Evolutionary conservation across 345 rosid genomes (phyloP).

Genomic region (Orychophragmus violaceus): DNA sequence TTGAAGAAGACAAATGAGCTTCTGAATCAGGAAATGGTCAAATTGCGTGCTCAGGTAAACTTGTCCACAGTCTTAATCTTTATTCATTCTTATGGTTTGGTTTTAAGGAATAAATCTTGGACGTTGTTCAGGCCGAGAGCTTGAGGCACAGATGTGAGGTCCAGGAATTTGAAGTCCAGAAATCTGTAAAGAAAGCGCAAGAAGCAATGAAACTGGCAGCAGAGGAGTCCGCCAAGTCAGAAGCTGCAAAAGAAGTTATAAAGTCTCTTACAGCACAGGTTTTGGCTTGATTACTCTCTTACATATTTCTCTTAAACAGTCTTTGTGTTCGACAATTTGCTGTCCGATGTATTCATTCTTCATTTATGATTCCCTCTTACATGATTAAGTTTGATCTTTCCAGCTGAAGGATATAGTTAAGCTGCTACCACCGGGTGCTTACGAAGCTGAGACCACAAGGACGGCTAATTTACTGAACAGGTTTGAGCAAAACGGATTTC

Average conservation of each 20-base stretch:
- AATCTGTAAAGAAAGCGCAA: conserved; percentile 65
- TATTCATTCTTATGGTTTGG: not conserved
- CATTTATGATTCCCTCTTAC: not conserved
- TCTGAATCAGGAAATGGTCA: conserved; percentile 77
- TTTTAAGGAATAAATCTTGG: not conserved
- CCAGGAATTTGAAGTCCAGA: conserved; percentile 80
- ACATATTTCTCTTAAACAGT: not conserved
- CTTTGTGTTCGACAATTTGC: not conserved
- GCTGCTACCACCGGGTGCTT: conserved; percentile 64
- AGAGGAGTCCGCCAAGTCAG: conserved; percentile 75
- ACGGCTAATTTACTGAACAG: conserved; percentile 46
- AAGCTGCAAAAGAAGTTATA: conserved; percentile 90
- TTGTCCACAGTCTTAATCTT: not conserved
- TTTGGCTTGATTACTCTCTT: conserved; percentile 10
- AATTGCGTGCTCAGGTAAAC: conserved; percentile 75
- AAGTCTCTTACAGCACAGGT: conserved; percentile 95
- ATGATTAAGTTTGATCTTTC: not conserved
- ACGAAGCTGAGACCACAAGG: conserved; percentile 46
- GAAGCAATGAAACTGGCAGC: conserved; percentile 66
- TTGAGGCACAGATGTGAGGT: conserved; percentile 63
- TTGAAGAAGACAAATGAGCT: conserved; percentile 90
- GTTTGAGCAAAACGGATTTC: conserved; percentile 64
- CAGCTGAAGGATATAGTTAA: conserved; percentile 91
- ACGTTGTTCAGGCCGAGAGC: conserved; percentile 58
- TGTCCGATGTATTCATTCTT: not conserved